Evolutionary conservation across 2,329 filamentous ascomycete genomes (phyloP), one percentile per base, ranked within the genome.

Genomic region (Sporothrix brunneoviolacea): DNA sequence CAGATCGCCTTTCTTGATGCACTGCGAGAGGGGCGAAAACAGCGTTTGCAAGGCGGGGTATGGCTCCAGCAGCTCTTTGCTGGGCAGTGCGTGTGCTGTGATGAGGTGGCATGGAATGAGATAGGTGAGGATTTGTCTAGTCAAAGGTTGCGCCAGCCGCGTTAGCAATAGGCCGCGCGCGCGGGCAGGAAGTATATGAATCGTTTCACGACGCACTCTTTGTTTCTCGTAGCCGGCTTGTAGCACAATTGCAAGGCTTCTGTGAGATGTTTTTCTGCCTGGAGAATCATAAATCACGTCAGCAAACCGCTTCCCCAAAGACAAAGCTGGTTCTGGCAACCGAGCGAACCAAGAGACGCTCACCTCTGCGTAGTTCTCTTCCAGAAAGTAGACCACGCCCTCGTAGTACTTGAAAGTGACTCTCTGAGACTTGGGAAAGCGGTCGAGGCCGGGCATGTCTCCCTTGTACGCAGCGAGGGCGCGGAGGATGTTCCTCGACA

Each of bases 351-450:
- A 32, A 28, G 15, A 16, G 22, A 16, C 32, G 22, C 68, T 38
- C 62, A 88, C 87, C 70, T 87, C 79, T 2, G 77, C 72, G 61
- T 98, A 98, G 62, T 96, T 89, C 64, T 98, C 94, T 55, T 97
- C 91, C 5, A 98, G 69, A 64, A 98, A 98, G 52, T 83, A 79
- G n/a, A 98, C 79, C 5, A 98, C 88, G 10, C 93, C 93, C 57
- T 91, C 82, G 64, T 96, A 97, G 69, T 96, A 98, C 63, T 90
- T 91, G 71, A 95, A 98, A 0, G 91, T 96, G 36, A 96, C 91
- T 56, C 89, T 82, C 62, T 98, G 93, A 3, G 91, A 85, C 62
- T 85, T 88, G 1, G 93, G 91, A 60, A 95, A 98, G 13, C 79
- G 73, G 15, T 84, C 77, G 27, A 96, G 73, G 0, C 79, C 72